Conservation (phyloP, 306 rosid species). For the Cucurbita pepo region DNA sequence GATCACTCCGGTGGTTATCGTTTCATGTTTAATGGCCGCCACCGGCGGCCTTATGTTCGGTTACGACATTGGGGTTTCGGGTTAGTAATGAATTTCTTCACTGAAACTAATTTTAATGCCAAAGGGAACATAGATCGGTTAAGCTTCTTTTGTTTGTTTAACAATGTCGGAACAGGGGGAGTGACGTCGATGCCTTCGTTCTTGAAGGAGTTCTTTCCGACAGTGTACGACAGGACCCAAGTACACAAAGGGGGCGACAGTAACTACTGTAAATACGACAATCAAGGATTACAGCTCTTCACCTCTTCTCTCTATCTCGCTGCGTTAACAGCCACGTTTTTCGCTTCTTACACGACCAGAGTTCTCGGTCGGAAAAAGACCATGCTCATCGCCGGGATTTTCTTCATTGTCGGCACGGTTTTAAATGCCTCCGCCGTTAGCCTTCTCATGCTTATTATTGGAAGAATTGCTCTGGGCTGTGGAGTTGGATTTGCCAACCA, state of each 20-base stretch:
- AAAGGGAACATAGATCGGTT: not conserved
- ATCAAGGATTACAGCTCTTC: conserved; percentile 13
- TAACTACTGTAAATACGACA: conserved; percentile 22
- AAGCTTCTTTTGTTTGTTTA: not conserved
- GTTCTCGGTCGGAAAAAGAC: conserved; percentile 36
- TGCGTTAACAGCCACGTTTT: conserved; percentile 11
- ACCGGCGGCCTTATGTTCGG: conserved; percentile 61
- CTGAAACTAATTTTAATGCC: no score
- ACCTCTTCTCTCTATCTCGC: conserved; percentile 21
- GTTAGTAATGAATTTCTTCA: not conserved
- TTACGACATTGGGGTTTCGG: conserved; percentile 47
- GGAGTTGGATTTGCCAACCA: conserved; percentile 91
- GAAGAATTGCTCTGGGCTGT: conserved; percentile 52
- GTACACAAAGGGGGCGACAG: not conserved
- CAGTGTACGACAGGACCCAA: conserved; percentile 3
- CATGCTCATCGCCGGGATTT: conserved; percentile 55
- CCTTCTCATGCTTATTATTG: conserved; percentile 37
- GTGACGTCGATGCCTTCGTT: conserved; percentile 23
- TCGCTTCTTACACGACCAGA: conserved; percentile 17
- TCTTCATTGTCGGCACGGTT: conserved; percentile 44
- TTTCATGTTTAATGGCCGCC: conserved; percentile 43
- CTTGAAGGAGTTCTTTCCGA: conserved; percentile 13
- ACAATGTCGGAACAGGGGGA: conserved; percentile 8
- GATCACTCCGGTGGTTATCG: conserved; percentile 26
- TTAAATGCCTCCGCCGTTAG: conserved; percentile 24